phyloP scores from a whole-genome alignment of 2,329 filamentous ascomycete species.

The Tolypocladium cylindrosporum region DNA sequence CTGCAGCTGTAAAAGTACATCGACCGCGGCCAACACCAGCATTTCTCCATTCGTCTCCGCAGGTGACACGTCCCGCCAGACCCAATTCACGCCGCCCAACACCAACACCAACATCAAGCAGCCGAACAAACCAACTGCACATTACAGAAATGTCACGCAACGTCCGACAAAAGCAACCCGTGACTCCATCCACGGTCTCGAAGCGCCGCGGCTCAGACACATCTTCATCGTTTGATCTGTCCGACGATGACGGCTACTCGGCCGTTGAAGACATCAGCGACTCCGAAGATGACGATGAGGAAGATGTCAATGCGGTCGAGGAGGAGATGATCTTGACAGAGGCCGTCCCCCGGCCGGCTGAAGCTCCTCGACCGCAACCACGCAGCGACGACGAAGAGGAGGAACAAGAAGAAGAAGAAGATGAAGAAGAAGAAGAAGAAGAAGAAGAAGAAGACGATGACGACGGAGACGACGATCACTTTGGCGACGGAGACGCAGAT shows the following conservation, averaged over 20 bases:
- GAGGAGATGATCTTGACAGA: constrained; percentile 59
- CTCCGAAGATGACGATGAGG: constrained; percentile 67
- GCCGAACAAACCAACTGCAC: neutral
- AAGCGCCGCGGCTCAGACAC: constrained; percentile 40
- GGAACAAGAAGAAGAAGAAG: constrained; percentile 22
- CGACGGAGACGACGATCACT: constrained; percentile 25
- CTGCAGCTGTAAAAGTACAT: neutral
- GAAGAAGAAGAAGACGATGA: constrained; percentile 25
- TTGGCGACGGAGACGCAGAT: constrained; percentile 29
- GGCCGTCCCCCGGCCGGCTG: constrained; percentile 25
- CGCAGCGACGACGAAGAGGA: constrained; percentile 13
- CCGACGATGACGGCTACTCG: constrained; percentile 65
- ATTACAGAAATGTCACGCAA: constrained; percentile 39
- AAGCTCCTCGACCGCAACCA: constrained; percentile 40
- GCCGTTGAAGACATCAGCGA: constrained; percentile 73
- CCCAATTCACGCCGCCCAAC: neutral
- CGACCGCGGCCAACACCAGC: neutral
- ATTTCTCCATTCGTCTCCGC: neutral
- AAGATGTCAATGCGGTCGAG: constrained; percentile 68
- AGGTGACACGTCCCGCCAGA: neutral
- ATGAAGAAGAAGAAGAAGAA: constrained; percentile 28
- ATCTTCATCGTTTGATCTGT: constrained; percentile 47
- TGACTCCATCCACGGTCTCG: constrained; percentile 31
- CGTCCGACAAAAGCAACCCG: constrained; percentile 36
- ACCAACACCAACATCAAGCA: neutral